These are phyloP conservation scores for Emergomyces pasteurianus DNA, from an alignment of 2,329 filamentous ascomycete genomes.

Conservation along the genomic window DNA sequence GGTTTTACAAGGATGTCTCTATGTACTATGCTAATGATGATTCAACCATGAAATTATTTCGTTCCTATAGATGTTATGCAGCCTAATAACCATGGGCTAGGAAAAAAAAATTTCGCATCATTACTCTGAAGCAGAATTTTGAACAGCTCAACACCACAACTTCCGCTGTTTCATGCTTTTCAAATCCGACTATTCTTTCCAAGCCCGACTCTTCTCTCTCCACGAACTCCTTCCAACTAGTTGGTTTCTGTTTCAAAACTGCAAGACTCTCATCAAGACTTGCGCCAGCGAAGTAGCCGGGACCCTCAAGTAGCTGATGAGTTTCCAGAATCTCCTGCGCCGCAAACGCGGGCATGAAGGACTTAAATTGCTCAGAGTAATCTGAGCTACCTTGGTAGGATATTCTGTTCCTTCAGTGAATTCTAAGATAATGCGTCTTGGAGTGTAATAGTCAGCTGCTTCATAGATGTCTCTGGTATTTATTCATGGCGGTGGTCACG, in stretches of 20 bases:
- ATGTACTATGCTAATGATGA: conserved; percentile 36
- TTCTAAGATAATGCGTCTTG: conserved; percentile 28
- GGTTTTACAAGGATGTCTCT: conserved; percentile 38
- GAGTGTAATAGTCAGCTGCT: conserved; percentile 29
- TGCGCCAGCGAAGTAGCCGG: conserved; percentile 42
- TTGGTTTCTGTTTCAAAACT: conserved; percentile 17
- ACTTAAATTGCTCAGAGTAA: conserved; percentile 18
- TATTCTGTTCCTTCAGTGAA: conserved; percentile 33
- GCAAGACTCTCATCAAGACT: conserved; percentile 15
- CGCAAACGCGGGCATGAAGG: conserved; percentile 13
- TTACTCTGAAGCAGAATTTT: no score
- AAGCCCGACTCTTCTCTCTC: conserved; percentile 7
- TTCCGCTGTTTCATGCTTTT: neutral
- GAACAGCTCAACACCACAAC: neutral
- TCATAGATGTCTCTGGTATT: conserved; percentile 35
- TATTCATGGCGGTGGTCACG: conserved; percentile 22
- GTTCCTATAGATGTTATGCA: neutral
- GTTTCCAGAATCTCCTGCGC: conserved; percentile 43
- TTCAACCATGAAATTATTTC: no score
- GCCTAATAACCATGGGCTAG: neutral
- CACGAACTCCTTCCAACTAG: conserved; percentile 17
- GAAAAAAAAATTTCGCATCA: no score
- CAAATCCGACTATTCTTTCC: no score
- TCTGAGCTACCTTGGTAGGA: conserved; percentile 14
- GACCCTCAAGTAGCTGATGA: conserved; percentile 39